Evolutionary conservation across 192 early-diverging fungal species (phyloP).

Genomic region (Martensiomyces pterosporus): DNA sequence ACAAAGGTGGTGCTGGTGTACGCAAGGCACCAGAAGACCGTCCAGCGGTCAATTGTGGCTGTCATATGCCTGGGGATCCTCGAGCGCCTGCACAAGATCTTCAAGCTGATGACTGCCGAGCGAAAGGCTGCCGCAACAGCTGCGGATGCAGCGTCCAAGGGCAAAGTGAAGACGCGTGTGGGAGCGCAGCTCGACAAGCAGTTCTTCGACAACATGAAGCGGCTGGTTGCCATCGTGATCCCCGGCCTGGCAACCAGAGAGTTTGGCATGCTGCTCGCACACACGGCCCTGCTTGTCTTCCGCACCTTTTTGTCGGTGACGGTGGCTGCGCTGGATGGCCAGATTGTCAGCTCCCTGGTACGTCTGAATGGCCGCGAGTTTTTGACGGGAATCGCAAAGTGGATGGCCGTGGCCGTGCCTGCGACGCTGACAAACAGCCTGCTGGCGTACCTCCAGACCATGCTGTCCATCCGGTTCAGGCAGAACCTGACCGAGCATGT

Average conservation of each 20-base stretch:
- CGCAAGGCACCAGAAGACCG: constrained; percentile 31
- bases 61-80: constrained; percentile 22
- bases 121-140: no score
- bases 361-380: constrained; percentile 64
- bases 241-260: constrained; percentile 82
- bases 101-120: constrained; percentile 26
- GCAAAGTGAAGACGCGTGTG: no score
- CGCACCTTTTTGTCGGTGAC: constrained; percentile 88
- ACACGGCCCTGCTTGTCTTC: constrained; percentile 82
- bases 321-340: constrained; percentile 67
- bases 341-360: constrained; percentile 73
- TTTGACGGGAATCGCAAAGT: constrained; percentile 76
- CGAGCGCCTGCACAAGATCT: constrained; percentile 31
- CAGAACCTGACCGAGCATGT: constrained; percentile 85
- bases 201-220: constrained; percentile 63
- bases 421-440: constrained; percentile 96
- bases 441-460: constrained; percentile 73
- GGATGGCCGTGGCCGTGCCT: constrained; percentile 91
- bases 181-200: constrained; percentile 43
- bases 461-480: constrained; percentile 74
- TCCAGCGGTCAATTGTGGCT: constrained; percentile 29
- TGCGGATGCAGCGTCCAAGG: no score
- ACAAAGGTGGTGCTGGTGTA: constrained; percentile 24
- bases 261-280: constrained; percentile 77
- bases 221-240: constrained; percentile 76